Percentiles rank a stretch among this genome's conserved stretches.
Evolutionary conservation across 75 land plant genomes (phyloP).

Genomic region (Picea sitchensis): DNA sequence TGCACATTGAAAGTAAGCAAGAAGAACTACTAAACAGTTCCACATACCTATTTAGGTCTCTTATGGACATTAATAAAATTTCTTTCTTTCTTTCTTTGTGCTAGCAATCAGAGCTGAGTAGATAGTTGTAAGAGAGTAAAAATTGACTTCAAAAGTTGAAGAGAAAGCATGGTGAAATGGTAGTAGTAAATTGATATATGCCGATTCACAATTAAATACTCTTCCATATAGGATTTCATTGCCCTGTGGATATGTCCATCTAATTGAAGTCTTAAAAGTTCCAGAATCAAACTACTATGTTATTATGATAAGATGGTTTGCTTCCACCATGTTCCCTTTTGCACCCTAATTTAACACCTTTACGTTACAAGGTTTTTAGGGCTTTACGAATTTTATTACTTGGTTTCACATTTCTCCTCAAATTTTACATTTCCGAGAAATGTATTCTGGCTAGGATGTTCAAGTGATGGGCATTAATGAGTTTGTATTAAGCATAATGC

Average conservation of each 20-base stretch:
- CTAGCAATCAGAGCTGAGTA: background rate
- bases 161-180: background rate
- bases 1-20: background rate
- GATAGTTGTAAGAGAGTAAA: background rate
- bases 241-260: background rate
- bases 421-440: background rate
- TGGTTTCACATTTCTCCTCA: background rate
- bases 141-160: background rate
- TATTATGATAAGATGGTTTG: background rate
- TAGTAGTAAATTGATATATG: background rate
- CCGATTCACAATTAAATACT: background rate
- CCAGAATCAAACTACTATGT: background rate
- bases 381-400: background rate
- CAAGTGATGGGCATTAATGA: background rate
- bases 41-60: no score
- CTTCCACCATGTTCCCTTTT: background rate
- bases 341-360: background rate
- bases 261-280: background rate
- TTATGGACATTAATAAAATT: no score
- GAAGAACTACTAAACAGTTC: background rate
- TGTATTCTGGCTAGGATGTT: background rate
- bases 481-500: background rate
- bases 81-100: background rate
- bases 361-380: background rate
- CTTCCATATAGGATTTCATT: background rate